These are phyloP conservation scores for Phytophthora cajani DNA, from an alignment of 352 stramenopile species.

Conservation along the genomic window DNA sequence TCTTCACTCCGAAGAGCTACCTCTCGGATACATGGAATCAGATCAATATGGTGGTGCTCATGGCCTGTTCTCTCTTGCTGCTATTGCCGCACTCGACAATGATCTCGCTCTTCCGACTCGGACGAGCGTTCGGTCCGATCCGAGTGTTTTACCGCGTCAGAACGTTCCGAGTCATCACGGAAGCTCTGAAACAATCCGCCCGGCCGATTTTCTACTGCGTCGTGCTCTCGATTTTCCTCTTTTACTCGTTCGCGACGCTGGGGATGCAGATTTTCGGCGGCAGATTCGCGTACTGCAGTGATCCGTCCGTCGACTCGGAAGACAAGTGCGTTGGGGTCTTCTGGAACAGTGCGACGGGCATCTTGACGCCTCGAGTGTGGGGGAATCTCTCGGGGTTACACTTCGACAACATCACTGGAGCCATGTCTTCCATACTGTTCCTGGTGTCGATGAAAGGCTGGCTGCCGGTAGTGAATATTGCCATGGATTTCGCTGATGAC, in stretches of 20 bases:
- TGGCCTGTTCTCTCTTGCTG: conserved; percentile 77
- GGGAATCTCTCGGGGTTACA: conserved; percentile 77
- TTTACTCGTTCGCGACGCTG: conserved; percentile 87
- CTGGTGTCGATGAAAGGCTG: conserved; percentile 88
- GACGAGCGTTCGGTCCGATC: conserved; percentile 80
- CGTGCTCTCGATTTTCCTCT: conserved; percentile 79
- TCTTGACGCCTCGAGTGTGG: conserved; percentile 83
- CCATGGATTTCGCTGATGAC: conserved; percentile 68
- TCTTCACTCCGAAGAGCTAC: conserved; percentile 85
- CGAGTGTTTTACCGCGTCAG: conserved; percentile 88
- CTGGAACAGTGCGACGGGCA: conserved; percentile 45
- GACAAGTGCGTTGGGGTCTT: conserved; percentile 75
- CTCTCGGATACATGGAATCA: conserved; percentile 86
- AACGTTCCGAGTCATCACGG: conserved; percentile 86
- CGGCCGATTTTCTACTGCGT: conserved; percentile 86
- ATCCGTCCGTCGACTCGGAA: conserved; percentile 54
- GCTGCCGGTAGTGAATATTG: conserved; percentile 82
- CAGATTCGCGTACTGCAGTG: conserved; percentile 84
- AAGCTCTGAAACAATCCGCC: conserved; percentile 77
- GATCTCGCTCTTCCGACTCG: conserved; percentile 76
- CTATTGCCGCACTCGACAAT: conserved; percentile 80
- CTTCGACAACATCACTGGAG: conserved; percentile 84
- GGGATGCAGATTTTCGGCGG: conserved; percentile 87
- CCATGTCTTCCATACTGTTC: conserved; percentile 82
- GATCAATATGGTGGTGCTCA: conserved; percentile 83